Conservation (phyloP, 257 asterid species). For the Scutellaria galericulata region DNA sequence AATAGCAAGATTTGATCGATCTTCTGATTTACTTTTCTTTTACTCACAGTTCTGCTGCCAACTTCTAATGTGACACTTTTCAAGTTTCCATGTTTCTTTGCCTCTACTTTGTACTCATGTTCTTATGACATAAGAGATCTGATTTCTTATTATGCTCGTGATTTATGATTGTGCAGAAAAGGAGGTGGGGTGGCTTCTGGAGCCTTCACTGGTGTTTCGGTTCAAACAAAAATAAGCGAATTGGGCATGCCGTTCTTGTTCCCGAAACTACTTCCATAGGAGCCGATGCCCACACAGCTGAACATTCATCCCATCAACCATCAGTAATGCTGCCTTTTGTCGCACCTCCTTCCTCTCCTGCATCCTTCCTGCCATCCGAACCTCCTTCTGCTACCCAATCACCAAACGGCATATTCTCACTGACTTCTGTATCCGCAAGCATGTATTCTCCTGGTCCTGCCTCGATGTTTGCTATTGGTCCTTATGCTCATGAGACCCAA, state of each 20-base stretch:
- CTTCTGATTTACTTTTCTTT: background rate
- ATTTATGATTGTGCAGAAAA: slow-evolving; percentile 57
- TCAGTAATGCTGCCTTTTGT: slow-evolving; percentile 69
- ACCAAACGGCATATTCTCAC: slow-evolving; percentile 65
- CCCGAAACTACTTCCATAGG: slow-evolving; percentile 60
- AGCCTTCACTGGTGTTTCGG: slow-evolving; percentile 87
- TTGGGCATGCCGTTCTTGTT: slow-evolving; percentile 73
- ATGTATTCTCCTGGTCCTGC: slow-evolving; percentile 84
- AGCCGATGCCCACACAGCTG: slow-evolving; percentile 47
- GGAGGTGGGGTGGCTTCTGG: slow-evolving; percentile 86
- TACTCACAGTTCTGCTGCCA: slow-evolving; percentile 2
- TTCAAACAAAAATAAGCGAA: slow-evolving; percentile 63
- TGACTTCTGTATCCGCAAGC: slow-evolving; percentile 62
- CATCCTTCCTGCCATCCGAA: slow-evolving; percentile 84
- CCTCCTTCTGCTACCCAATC: slow-evolving; percentile 82
- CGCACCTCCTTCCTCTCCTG: slow-evolving; percentile 98
- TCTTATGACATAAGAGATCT: no score
- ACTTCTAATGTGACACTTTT: background rate
- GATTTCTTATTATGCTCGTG: slow-evolving; percentile 9
- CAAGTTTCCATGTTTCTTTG: background rate
- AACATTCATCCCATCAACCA: slow-evolving; percentile 53
- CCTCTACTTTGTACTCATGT: background rate
- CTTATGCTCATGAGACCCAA: slow-evolving; percentile 90
- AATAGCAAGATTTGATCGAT: background rate
- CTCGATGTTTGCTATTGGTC: slow-evolving; percentile 90